Percentiles rank a stretch among this genome's conserved stretches.
phyloP scores from a whole-genome alignment of 75 land plant genomes.

The Adiantum capillusveneris region DNA sequence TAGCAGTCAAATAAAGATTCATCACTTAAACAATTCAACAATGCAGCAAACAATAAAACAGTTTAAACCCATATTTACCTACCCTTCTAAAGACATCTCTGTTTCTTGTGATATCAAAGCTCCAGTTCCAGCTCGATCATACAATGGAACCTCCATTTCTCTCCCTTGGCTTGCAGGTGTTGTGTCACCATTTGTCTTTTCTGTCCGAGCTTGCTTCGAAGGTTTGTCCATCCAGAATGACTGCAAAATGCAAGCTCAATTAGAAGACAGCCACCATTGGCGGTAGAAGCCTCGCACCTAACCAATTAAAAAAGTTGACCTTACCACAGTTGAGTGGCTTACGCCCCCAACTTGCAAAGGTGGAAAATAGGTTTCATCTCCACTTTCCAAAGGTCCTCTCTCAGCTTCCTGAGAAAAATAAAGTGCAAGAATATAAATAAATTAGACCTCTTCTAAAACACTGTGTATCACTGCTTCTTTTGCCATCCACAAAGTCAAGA shows the following conservation, averaged over 20 bases:
- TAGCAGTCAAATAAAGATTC: background rate
- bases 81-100: constrained; percentile 24
- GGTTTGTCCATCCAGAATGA: constrained; percentile 82
- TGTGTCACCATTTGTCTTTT: constrained; percentile 11
- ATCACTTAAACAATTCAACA: background rate
- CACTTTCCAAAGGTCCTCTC: constrained; percentile 44
- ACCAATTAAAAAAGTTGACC: background rate
- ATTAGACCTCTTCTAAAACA: no score
- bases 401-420: constrained; percentile 19
- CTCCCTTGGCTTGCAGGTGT: constrained; percentile 16
- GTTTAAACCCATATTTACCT: constrained; percentile 5
- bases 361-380: constrained; percentile 74
- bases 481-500: no score
- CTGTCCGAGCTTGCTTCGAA: constrained; percentile 27
- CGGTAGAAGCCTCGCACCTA: background rate
- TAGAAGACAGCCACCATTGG: background rate
- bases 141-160: constrained; percentile 48
- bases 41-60: background rate
- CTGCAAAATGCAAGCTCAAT: constrained; percentile 22
- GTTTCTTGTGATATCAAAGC: constrained; percentile 32
- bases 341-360: constrained; percentile 53
- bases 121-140: constrained; percentile 63
- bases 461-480: no score
- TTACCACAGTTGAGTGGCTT: constrained; percentile 54
- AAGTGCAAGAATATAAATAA: no score